Conservation (phyloP, 169 alveolate genomes). For the Cryptosporidium parvum region DNA sequence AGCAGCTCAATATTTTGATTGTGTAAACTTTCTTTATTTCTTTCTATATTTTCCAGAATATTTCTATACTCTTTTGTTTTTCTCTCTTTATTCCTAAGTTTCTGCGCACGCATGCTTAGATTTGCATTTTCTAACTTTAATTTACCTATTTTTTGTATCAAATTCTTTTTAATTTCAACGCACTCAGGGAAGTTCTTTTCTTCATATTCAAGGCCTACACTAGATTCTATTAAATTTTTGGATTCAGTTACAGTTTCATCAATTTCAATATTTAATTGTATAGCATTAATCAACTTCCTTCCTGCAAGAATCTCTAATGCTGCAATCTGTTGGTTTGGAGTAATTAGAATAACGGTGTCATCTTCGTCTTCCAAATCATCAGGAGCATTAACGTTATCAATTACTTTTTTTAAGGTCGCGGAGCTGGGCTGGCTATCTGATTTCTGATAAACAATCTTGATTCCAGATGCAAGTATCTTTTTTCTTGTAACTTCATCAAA, state of each 20-base stretch:
- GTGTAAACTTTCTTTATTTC: slow-evolving; percentile 14
- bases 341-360: neutral
- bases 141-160: slow-evolving; percentile 35
- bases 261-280: neutral
- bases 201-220: slow-evolving; percentile 2
- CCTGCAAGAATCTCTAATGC: slow-evolving; percentile 45
- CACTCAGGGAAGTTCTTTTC: slow-evolving; percentile 18
- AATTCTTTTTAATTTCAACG: slow-evolving; percentile 18
- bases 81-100: slow-evolving; percentile 10
- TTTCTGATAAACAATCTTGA: neutral
- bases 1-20: slow-evolving; percentile 16
- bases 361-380: neutral
- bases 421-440: neutral
- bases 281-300: slow-evolving; percentile 8
- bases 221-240: slow-evolving; percentile 16
- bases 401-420: neutral
- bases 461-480: slow-evolving; percentile 37
- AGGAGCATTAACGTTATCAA: neutral
- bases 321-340: slow-evolving; percentile 24
- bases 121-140: slow-evolving; percentile 55
- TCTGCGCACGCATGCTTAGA: slow-evolving; percentile 20
- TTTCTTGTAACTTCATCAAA: slow-evolving; percentile 25
- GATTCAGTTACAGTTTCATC: slow-evolving; percentile 7
- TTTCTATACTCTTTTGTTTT: slow-evolving; percentile 26
- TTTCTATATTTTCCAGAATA: slow-evolving; percentile 33